Base-by-base conservation (phyloP, 2,329 filamentous ascomycete species). In the Paraphoma sp. region DNA sequence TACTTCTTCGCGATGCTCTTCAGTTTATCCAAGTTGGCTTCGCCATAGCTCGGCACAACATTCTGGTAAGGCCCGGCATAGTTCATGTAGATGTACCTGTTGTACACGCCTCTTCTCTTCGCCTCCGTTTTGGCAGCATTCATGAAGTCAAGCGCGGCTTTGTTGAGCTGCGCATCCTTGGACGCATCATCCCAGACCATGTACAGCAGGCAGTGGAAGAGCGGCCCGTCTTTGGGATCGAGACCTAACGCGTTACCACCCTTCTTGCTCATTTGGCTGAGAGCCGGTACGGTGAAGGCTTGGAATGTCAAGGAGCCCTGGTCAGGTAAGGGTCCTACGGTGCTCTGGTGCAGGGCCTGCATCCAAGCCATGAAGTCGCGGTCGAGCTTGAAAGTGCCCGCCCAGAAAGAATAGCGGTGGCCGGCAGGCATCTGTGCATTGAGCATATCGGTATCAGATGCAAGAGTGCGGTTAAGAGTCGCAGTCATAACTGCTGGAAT, bases 1-100 rank as follows among this genome's bases (percentile, higher is more conserved):
- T 67, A 67, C 45, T 65, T 66, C 42, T 59, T 56, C 4, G 62
- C 54, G 2, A 69, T 53, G 1, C 45, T 23, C 46, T 57, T 53
- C 45, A 71, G 16, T 11, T 54, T 67, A 28, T 64, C 58, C 42
- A 71, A 52, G 47, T 80, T 82, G 1, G 59, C 63, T 14, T 62
- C 30, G 0, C 80, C 80, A 57, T 83, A 83, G 10, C 77, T 70
- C 9, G 67, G 63, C 44, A 82, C 58, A 0, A 78, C 72, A 56
- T 79, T 72, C 55, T 82, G 79, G 55, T 68, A 78, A 50, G 72
- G 69, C 48, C 73, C 76, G 8, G 76, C 81, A 55, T 83, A 82
- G 59, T 82, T 82, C 76, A 82, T 78, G 64, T 82, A 83, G 29
- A 81, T 49, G 49, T 76, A 62, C 2, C 55, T 41, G 23, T 43